Percentiles rank a stretch among this genome's conserved stretches.
phyloP scores from a whole-genome alignment of 257 asterid species.

The Capsicum baccatum region DNA sequence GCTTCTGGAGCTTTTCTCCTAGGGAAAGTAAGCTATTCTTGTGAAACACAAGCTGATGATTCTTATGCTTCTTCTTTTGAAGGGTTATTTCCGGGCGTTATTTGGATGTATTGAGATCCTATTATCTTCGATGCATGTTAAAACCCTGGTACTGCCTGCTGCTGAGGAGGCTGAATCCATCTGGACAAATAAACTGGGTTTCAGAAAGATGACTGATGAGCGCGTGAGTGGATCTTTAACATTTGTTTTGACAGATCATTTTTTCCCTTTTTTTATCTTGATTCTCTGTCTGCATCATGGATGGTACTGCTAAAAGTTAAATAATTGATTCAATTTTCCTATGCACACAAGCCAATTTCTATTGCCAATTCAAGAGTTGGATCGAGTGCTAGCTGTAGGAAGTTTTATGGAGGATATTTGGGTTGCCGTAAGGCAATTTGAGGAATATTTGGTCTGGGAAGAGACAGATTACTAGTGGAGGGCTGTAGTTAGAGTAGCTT shows the following conservation, averaged over 20 bases:
- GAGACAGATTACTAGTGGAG: too few species aligned
- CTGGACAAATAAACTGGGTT: constrained; percentile 94
- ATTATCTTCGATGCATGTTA: constrained; percentile 76
- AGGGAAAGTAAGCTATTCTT: neutral
- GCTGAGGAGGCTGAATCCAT: constrained; percentile 98
- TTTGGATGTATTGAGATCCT: constrained; percentile 84
- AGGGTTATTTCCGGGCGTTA: constrained; percentile 94
- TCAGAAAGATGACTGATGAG: constrained; percentile 75
- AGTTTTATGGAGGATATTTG: neutral
- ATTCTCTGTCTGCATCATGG: constrained; percentile 8
- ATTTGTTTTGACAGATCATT: neutral
- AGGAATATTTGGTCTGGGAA: neutral
- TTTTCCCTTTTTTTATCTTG: constrained; percentile 14
- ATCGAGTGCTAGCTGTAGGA: constrained; percentile 19
- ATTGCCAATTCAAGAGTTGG: neutral
- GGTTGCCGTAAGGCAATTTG: neutral
- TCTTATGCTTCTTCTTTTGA: constrained; percentile 18
- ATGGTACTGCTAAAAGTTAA: neutral
- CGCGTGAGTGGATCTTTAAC: constrained; percentile 58
- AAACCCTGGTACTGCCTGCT: constrained; percentile 89
- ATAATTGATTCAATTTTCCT: neutral
- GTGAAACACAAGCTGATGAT: constrained; percentile 19
- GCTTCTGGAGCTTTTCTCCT: constrained; percentile 18
- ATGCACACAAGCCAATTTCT: neutral
- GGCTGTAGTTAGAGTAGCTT: neutral